These are phyloP conservation scores for Rhizodiscina lignyota DNA, from an alignment of 495 filamentous ascomycete species.

Conservation along the genomic window DNA sequence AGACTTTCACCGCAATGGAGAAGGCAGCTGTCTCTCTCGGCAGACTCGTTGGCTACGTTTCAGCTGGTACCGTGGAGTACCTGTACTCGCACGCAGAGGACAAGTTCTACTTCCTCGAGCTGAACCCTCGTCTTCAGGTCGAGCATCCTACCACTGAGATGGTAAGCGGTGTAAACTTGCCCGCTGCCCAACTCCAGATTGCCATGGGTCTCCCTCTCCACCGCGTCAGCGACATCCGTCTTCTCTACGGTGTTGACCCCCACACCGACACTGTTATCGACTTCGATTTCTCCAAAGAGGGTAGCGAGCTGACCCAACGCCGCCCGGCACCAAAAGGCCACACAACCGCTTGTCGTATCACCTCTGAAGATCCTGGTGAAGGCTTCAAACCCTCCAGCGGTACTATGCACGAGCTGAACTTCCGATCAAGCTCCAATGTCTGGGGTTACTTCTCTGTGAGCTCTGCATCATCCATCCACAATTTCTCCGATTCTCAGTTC, in stretches of 20 bases:
- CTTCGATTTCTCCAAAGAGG: constrained; percentile 84
- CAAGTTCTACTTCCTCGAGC: constrained; percentile 98
- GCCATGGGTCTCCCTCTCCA: constrained; percentile 97
- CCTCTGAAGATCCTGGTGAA: constrained; percentile 96
- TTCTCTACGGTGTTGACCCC: constrained; percentile 92
- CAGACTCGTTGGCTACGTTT: constrained; percentile 91
- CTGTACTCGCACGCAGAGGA: constrained; percentile 96
- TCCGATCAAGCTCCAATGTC: constrained; percentile 94
- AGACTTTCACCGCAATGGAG: constrained; percentile 92
- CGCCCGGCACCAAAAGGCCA: constrained; percentile 88
- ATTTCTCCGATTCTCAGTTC: constrained; percentile 97
- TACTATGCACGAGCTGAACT: constrained; percentile 98
- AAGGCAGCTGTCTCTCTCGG: constrained; percentile 89
- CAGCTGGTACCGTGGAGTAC: constrained; percentile 96
- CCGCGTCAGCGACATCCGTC: constrained; percentile 85
- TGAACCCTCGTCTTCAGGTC: constrained; percentile 96
- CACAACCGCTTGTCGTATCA: constrained; percentile 97
- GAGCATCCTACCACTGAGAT: constrained; percentile 99
- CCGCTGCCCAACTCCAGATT: constrained; percentile 93
- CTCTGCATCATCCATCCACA: constrained; percentile 91
- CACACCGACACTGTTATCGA: constrained; percentile 76
- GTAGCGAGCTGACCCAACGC: constrained; percentile 70
- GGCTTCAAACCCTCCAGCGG: constrained; percentile 98
- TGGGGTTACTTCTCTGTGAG: constrained; percentile 99
- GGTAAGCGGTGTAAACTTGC: constrained; percentile 95